Percentiles rank a stretch among this genome's conserved stretches.
phyloP scores from a whole-genome alignment of 371 early-diverging fungal genomes.

The Rhizopus stolonifer region DNA sequence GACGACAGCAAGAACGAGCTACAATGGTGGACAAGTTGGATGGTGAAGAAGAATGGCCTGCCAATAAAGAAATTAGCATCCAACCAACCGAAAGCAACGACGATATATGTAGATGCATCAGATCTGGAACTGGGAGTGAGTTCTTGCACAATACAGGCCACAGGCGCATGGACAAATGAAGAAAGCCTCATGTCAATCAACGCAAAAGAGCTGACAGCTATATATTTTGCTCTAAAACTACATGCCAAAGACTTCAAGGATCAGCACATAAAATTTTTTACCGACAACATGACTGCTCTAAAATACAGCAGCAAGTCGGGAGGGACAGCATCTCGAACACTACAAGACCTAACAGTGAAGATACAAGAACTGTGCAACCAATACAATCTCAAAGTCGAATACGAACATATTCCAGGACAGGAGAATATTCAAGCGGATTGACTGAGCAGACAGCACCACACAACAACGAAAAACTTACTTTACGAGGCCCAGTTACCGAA shows the following conservation, averaged over 20 bases:
- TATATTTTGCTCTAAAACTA: slow-evolving; percentile 6
- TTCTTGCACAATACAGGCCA: not conserved
- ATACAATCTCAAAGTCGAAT: slow-evolving; percentile 4
- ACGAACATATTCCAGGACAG: slow-evolving; percentile 9
- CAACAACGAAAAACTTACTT: not conserved
- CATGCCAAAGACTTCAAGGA: slow-evolving; percentile 1
- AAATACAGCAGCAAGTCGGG: slow-evolving; percentile 15
- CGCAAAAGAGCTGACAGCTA: slow-evolving; percentile 7
- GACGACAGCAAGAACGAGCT: not conserved
- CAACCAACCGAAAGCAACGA: not conserved
- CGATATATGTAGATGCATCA: slow-evolving; percentile 15
- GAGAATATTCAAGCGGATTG: slow-evolving; percentile 12
- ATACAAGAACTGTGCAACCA: slow-evolving; percentile 11
- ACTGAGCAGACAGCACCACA: slow-evolving; percentile 4
- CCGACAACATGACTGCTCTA: slow-evolving; percentile 10
- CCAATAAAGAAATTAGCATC: not conserved
- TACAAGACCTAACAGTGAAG: slow-evolving; percentile 8
- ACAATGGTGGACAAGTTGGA: slow-evolving; percentile 4
- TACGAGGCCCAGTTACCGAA: slow-evolving; percentile 4
- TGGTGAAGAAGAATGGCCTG: slow-evolving; percentile 8
- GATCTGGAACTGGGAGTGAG: slow-evolving; percentile 9
- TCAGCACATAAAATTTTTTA: not conserved
- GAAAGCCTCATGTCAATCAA: slow-evolving; percentile 6
- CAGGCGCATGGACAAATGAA: slow-evolving; percentile 2
- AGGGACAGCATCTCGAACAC: slow-evolving; percentile 1